phyloP scores from a whole-genome alignment of 2,329 filamentous ascomycete genomes.

The Drechslera avenae region DNA sequence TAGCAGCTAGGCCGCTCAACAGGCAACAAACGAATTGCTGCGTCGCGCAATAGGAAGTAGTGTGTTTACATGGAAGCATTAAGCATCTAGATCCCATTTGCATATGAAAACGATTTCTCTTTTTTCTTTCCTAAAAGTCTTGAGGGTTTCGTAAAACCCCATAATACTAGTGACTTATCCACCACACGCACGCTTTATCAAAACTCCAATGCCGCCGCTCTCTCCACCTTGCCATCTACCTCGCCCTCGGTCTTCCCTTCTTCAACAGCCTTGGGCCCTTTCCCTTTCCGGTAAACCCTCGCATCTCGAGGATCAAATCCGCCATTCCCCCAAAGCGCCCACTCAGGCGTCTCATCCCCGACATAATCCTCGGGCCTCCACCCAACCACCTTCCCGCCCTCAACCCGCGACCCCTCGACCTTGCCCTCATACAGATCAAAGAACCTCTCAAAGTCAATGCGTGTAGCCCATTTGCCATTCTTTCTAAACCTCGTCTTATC shows the following conservation, averaged over 20 bases:
- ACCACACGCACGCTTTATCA: no score
- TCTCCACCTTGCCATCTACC: no score
- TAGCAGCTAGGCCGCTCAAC: no score
- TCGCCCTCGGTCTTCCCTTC: neutral
- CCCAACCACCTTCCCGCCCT: slow-evolving; percentile 58
- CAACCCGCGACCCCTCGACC: slow-evolving; percentile 36
- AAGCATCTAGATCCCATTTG: no score
- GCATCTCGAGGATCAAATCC: slow-evolving; percentile 92
- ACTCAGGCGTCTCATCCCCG: slow-evolving; percentile 81
- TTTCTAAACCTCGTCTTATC: slow-evolving; percentile 74
- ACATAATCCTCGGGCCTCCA: slow-evolving; percentile 93
- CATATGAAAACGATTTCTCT: no score
- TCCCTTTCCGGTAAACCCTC: slow-evolving; percentile 84
- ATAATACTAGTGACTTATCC: no score
- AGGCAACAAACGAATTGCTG: no score
- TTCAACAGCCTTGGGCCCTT: slow-evolving; percentile 51
- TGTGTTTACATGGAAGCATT: no score
- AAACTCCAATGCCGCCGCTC: no score
- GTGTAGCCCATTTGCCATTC: slow-evolving; percentile 83
- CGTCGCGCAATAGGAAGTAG: no score
- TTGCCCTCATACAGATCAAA: slow-evolving; percentile 77
- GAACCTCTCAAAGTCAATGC: slow-evolving; percentile 89
- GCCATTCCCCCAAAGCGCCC: slow-evolving; percentile 92
- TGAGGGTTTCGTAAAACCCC: no score
- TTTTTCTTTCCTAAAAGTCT: no score